Base-by-base conservation (phyloP, 2,329 filamentous ascomycete species). In the Thermoascus crustaceus region DNA sequence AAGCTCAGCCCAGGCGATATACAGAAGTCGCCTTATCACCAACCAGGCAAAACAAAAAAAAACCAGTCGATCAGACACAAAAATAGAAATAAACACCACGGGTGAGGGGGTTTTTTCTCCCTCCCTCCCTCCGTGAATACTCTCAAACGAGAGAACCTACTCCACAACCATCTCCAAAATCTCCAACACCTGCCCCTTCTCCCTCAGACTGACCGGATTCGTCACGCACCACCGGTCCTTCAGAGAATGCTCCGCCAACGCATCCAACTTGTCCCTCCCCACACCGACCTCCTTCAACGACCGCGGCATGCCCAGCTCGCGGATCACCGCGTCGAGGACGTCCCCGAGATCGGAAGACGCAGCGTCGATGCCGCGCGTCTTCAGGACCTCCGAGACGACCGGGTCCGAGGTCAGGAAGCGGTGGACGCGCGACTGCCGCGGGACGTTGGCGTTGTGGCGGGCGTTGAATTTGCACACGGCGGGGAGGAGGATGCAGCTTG, bases 391-490 rank as follows among this genome's bases (percentile, higher is more conserved):
- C 3, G 49, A 48, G 2, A 70, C 58, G 1, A 59, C 50, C 0
- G 47, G 37, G 9, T 64, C 55, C 3, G 45, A 38, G 48, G 66
- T 63, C 4, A 75, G 50, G 5, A 66, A 56, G 4, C 63, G 47
- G 5, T 53, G 49, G 2, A 69, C 54, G 2, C 53, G 53, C 7
- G 51, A 46, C 50, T 74, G 72, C 11, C 63, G 54, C 6, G 61
- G 58, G 6, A 54, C 52, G 19, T 67, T 68, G 2, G 61, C 60
- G 4, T 64, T 63, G 32, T 63, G 52, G 22, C 48, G 52, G 2
- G 60, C 57, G 38, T 78, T 80, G 47, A 64, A 78, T 47, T 69
- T 72, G 48, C 71, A 71, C 4, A 79, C 73, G 1, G 69, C 65
- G 0, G 75, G 73, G 22, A 71, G 60, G 37, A 75, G 58, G 30